Evolutionary conservation across 768 basidiomycete species (phyloP).

Genomic region (Paxillus involutus): DNA sequence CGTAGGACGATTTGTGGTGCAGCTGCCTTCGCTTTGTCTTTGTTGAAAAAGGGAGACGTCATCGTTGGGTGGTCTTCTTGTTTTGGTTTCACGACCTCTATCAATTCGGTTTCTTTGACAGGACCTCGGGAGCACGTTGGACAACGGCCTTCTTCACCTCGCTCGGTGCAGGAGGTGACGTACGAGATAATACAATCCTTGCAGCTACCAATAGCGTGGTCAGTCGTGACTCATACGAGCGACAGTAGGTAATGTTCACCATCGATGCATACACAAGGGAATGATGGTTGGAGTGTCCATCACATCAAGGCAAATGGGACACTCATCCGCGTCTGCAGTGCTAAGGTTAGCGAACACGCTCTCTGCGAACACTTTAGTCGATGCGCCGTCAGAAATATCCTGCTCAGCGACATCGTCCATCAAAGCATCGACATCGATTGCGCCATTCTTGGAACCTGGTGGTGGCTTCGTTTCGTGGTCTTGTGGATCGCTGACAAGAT

Average conservation of each 20-base stretch:
- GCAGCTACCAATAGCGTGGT: constrained; percentile 50
- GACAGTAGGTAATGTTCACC: constrained; percentile 40
- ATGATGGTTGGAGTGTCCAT: constrained; percentile 71
- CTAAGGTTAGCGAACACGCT: constrained; percentile 62
- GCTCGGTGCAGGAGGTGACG: constrained; percentile 67
- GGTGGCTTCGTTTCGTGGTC: constrained; percentile 36
- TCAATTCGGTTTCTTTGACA: constrained; percentile 58
- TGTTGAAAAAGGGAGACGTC: constrained; percentile 2
- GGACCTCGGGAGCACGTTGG: constrained; percentile 79
- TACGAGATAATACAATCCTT: constrained; percentile 86
- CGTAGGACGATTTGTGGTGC: constrained; percentile 56
- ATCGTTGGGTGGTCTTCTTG: constrained; percentile 2
- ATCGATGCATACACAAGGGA: constrained; percentile 75
- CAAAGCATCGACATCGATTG: constrained; percentile 57
- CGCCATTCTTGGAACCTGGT: constrained; percentile 35
- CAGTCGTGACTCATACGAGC: neutral
- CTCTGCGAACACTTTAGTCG: constrained; percentile 53
- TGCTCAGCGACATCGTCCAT: constrained; percentile 51
- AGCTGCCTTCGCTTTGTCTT: constrained; percentile 16
- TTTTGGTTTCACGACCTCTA: constrained; percentile 56
- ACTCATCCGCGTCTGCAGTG: constrained; percentile 58
- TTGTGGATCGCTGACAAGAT: constrained; percentile 65
- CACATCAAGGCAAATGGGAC: constrained; percentile 79
- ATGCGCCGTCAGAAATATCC: constrained; percentile 20
- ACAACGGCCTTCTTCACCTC: constrained; percentile 69